A percentile compares a stretch with the other conserved stretches of the same genome.
Conservation (phyloP, 495 filamentous ascomycete genomes). For the Aspergillus carlsbadensis region DNA sequence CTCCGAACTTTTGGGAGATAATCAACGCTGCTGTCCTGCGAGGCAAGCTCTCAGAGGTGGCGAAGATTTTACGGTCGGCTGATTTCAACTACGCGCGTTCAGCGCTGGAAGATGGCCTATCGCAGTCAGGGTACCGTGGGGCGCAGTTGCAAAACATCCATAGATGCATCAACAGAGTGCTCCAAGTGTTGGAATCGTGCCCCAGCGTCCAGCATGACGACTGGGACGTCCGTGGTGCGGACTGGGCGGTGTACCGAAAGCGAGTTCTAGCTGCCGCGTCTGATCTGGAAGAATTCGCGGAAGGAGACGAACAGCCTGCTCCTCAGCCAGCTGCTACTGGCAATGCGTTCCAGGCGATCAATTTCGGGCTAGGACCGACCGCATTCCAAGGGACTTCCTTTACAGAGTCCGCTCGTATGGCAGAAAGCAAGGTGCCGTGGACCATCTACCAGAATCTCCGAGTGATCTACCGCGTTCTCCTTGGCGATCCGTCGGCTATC, state of each 20-base stretch:
- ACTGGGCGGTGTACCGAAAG: slow-evolving; percentile 78
- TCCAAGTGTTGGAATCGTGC: slow-evolving; percentile 65
- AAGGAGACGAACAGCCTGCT: slow-evolving; percentile 58
- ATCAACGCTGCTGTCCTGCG: slow-evolving; percentile 66
- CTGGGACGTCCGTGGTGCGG: slow-evolving; percentile 73
- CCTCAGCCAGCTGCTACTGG: slow-evolving; percentile 27
- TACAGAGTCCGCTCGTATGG: slow-evolving; percentile 66
- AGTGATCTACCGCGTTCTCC: slow-evolving; percentile 70
- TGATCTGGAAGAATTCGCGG: slow-evolving; percentile 70
- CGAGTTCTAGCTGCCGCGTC: slow-evolving; percentile 62
- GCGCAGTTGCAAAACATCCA: slow-evolving; percentile 70
- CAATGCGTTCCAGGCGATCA: slow-evolving; percentile 47
- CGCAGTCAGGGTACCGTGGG: slow-evolving; percentile 65
- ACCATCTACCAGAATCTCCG: slow-evolving; percentile 77
- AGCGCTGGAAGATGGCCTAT: slow-evolving; percentile 54
- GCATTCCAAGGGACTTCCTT: slow-evolving; percentile 36
- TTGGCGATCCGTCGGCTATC: slow-evolving; percentile 69
- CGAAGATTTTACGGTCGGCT: slow-evolving; percentile 62
- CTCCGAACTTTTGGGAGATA: slow-evolving; percentile 76
- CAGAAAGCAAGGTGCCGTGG: slow-evolving; percentile 82
- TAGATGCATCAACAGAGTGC: slow-evolving; percentile 61
- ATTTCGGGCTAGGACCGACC: slow-evolving; percentile 51
- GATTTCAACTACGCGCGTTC: slow-evolving; percentile 71
- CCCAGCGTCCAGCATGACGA: slow-evolving; percentile 60
- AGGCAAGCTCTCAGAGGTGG: slow-evolving; percentile 63